phyloP scores from a whole-genome alignment of 805 yeast species.

The Metschnikowia lachancei region DNA sequence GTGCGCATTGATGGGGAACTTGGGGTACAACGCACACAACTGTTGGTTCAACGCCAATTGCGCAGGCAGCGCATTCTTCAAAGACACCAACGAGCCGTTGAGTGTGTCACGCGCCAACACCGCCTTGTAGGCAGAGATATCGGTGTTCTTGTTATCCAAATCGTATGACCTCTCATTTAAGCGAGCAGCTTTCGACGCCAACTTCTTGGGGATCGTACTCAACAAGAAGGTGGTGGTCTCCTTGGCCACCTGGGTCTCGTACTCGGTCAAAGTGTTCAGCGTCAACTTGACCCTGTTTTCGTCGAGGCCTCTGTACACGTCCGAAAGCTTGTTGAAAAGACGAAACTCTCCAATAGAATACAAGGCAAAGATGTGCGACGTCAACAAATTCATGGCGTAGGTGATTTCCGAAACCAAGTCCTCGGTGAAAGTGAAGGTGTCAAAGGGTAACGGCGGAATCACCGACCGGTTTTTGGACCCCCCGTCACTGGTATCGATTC shows the following conservation, averaged over 20 bases:
- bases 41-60: conserved; percentile 64
- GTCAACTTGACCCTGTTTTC: conserved; percentile 54
- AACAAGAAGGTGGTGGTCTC: conserved; percentile 52
- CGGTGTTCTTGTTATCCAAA: conserved; percentile 41
- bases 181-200: conserved; percentile 44
- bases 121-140: conserved; percentile 64
- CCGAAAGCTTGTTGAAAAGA: conserved; percentile 54
- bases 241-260: conserved; percentile 48
- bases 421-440: conserved; percentile 40
- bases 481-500: neutral
- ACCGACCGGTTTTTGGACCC: neutral
- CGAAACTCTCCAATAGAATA: conserved; percentile 69
- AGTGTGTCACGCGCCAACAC: conserved; percentile 60
- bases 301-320: conserved; percentile 55
- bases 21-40: conserved; percentile 67
- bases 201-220: conserved; percentile 58
- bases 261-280: conserved; percentile 50
- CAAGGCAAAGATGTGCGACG: conserved; percentile 64
- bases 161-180: conserved; percentile 40
- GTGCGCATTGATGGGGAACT: conserved; percentile 56
- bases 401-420: conserved; percentile 53
- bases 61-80: conserved; percentile 47
- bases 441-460: conserved; percentile 55
- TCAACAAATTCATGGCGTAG: conserved; percentile 54
- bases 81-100: conserved; percentile 55